phyloP scores from a whole-genome alignment of 139 green algal species.

The Gonium pectorale region DNA sequence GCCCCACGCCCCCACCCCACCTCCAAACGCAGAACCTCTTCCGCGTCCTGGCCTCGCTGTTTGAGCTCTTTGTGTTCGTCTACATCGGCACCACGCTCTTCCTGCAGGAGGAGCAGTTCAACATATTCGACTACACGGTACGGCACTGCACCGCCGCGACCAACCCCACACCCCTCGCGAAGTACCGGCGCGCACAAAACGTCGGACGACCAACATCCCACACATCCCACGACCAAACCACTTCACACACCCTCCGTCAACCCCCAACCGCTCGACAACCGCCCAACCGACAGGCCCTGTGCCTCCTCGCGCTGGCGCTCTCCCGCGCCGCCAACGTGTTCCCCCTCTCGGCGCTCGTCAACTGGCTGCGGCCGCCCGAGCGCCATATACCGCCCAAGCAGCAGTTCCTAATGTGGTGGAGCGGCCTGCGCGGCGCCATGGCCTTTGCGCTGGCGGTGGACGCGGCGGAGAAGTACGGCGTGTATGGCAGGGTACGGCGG shows the following conservation, averaged over 20 bases:
- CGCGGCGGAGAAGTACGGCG: constrained; percentile 52
- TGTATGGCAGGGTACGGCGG: constrained; percentile 45
- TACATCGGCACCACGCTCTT: constrained; percentile 78
- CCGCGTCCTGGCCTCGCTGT: constrained; percentile 64
- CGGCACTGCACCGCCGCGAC: too few species aligned
- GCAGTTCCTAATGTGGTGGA: constrained; percentile 76
- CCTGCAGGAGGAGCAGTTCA: constrained; percentile 51
- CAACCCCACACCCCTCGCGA: too few species aligned
- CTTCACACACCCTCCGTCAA: too few species aligned
- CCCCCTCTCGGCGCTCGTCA: constrained; percentile 55
- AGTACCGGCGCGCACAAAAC: too few species aligned
- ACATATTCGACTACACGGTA: constrained; percentile 57
- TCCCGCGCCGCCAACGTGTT: constrained; percentile 67
- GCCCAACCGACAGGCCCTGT: constrained; percentile 47
- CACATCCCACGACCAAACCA: too few species aligned
- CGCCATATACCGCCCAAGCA: constrained; percentile 43
- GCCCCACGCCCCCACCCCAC: not conserved
- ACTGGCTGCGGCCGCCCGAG: constrained; percentile 54
- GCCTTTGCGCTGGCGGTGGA: constrained; percentile 73
- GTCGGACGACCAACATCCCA: not conserved
- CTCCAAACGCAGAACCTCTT: constrained; percentile 62
- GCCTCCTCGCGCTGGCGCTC: constrained; percentile 60
- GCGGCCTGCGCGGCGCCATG: constrained; percentile 70
- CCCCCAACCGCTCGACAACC: too few species aligned
- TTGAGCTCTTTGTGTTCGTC: constrained; percentile 87